phyloP scores from a whole-genome alignment of 768 basidiomycete species.

The Suillus variegatus region DNA sequence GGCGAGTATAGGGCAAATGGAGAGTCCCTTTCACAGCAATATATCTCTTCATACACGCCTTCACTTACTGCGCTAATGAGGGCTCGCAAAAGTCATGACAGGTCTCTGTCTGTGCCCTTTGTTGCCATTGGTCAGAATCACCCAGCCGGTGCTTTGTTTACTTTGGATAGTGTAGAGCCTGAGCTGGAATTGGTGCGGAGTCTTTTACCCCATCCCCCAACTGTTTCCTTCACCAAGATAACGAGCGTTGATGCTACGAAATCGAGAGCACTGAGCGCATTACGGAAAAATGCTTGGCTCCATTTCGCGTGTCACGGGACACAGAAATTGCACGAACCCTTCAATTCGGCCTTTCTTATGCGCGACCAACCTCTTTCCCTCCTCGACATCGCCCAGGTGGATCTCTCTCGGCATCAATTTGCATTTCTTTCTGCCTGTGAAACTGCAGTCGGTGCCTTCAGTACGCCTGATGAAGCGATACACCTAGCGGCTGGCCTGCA shows the following conservation, averaged over 20 bases:
- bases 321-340: conserved; percentile 11
- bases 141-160: no score
- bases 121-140: conserved; percentile 9
- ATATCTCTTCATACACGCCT: conserved; percentile 16
- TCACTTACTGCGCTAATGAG: conserved; percentile 8
- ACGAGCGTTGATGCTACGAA: no score
- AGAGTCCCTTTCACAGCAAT: neutral
- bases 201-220: no score
- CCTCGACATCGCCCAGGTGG: conserved; percentile 6
- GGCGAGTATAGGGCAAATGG: neutral
- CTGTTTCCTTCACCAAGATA: no score
- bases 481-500: conserved; percentile 27
- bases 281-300: conserved; percentile 13
- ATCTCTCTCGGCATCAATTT: conserved; percentile 2
- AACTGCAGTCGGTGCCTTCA: neutral
- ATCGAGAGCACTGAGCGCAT: no score
- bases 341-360: conserved; percentile 12
- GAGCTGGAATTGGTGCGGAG: no score
- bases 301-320: conserved; percentile 23
- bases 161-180: no score
- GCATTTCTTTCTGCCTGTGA: conserved; percentile 26
- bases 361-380: conserved; percentile 3
- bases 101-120: neutral
- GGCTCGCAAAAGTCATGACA: conserved; percentile 7
- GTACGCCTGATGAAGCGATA: conserved; percentile 20